phyloP scores from a whole-genome alignment of 23 red algal species.

The Gracilaria gracilis region DNA sequence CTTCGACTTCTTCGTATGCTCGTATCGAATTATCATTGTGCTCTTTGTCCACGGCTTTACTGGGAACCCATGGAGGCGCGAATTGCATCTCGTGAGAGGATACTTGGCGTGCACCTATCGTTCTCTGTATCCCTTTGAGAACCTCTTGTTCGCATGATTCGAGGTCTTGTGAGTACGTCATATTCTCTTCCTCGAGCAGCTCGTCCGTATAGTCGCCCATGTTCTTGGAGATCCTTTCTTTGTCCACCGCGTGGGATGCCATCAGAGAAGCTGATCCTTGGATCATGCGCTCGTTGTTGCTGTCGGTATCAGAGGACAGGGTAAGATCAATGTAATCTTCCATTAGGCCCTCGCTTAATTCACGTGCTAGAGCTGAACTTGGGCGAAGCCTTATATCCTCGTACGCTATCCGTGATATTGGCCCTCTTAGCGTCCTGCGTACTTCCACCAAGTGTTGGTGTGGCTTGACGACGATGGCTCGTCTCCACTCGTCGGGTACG shows the following conservation, averaged over 20 bases:
- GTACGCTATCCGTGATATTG: slow-evolving; percentile 23
- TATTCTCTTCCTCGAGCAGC: background rate
- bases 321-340: slow-evolving; percentile 5
- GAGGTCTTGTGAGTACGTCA: background rate
- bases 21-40: no score
- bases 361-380: no score
- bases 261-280: background rate
- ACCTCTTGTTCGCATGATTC: background rate
- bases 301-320: no score
- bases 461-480: background rate
- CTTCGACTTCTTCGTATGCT: background rate
- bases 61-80: slow-evolving; percentile 2
- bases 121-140: background rate
- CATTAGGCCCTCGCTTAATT: no score
- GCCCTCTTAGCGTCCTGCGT: background rate
- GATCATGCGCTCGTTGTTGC: no score
- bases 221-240: no score
- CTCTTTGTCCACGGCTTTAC: background rate
- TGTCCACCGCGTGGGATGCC: no score
- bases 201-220: background rate
- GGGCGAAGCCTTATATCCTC: slow-evolving; percentile 22
- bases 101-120: background rate
- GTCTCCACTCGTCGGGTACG: background rate
- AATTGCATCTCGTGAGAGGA: background rate
- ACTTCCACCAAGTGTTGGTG: slow-evolving; percentile 8